phyloP scores from a whole-genome alignment of 371 early-diverging fungal genomes.

The Massospora cicadina region DNA sequence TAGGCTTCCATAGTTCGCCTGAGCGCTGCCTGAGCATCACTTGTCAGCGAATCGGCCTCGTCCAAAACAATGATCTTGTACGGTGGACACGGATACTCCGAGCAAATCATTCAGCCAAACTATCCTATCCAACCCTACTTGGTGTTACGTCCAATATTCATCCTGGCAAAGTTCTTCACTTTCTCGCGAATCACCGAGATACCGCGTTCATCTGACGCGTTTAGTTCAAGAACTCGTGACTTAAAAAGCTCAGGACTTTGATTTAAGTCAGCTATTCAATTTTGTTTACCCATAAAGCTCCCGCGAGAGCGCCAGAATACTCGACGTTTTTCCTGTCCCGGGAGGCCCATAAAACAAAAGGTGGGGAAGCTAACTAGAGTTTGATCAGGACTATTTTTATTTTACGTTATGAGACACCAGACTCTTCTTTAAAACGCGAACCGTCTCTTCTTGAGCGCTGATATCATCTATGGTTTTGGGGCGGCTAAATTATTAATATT shows the following conservation, averaged over 20 bases:
- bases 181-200: slow-evolving; percentile 90
- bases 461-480: slow-evolving; percentile 77
- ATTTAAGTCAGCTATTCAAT: slow-evolving; percentile 3
- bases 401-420: slow-evolving; percentile 65
- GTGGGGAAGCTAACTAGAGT: slow-evolving; percentile 68
- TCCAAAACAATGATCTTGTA: slow-evolving; percentile 97
- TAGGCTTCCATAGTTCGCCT: slow-evolving; percentile 98
- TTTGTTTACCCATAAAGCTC: slow-evolving; percentile 66
- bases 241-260: slow-evolving; percentile 52
- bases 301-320: slow-evolving; percentile 83
- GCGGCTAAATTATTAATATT: slow-evolving; percentile 30
- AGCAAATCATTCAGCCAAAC: slow-evolving; percentile 21
- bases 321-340: slow-evolving; percentile 98
- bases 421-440: slow-evolving; percentile 65
- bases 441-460: slow-evolving; percentile 76
- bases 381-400: not conserved
- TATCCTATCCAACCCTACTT: slow-evolving; percentile 10
- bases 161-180: slow-evolving; percentile 91
- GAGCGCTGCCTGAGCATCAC: slow-evolving; percentile 96
- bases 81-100: slow-evolving; percentile 34
- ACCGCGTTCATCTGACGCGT: slow-evolving; percentile 99
- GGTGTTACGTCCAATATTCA: slow-evolving; percentile 23
- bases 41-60: slow-evolving; percentile 98
- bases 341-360: slow-evolving; percentile 98
- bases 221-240: slow-evolving; percentile 86